Conservation (phyloP, 139 green algal genomes). For the Astrephomene gubernaculifera region DNA sequence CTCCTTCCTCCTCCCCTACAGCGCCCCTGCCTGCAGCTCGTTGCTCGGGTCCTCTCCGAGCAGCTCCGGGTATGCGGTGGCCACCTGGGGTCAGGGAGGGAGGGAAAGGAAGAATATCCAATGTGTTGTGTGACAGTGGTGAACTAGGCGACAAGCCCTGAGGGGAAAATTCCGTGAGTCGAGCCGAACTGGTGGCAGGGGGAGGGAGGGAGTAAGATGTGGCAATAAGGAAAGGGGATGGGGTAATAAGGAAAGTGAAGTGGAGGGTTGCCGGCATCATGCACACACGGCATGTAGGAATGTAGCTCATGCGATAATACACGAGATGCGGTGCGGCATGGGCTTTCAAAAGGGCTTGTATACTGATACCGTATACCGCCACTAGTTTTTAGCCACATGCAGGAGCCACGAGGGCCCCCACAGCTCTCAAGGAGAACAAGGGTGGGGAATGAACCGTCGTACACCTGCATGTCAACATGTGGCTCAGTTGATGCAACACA, state of each 20-base stretch:
- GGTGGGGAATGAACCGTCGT: too few species aligned
- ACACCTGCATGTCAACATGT: background rate
- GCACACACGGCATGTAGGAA: too few species aligned
- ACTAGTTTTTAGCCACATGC: too few species aligned
- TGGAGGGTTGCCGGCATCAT: too few species aligned
- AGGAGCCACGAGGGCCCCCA: too few species aligned
- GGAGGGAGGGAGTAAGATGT: background rate
- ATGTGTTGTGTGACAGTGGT: background rate
- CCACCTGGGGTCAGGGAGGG: background rate
- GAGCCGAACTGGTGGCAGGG: background rate
- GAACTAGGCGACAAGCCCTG: background rate
- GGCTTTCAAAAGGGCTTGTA: too few species aligned
- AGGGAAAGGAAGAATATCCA: background rate
- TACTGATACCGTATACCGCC: too few species aligned
- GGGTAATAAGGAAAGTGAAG: background rate
- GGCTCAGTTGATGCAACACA: background rate
- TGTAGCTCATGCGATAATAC: too few species aligned
- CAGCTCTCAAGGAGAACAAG: background rate
- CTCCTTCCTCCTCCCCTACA: too few species aligned
- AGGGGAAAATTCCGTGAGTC: background rate
- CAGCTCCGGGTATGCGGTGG: slow-evolving; percentile 36
- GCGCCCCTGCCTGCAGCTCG: too few species aligned
- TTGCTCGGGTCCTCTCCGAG: slow-evolving; percentile 34
- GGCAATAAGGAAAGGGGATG: background rate
- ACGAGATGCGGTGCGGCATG: too few species aligned